These are phyloP conservation scores for Lachnellula arida DNA, from an alignment of 2,329 filamentous ascomycete genomes.

Conservation along the genomic window DNA sequence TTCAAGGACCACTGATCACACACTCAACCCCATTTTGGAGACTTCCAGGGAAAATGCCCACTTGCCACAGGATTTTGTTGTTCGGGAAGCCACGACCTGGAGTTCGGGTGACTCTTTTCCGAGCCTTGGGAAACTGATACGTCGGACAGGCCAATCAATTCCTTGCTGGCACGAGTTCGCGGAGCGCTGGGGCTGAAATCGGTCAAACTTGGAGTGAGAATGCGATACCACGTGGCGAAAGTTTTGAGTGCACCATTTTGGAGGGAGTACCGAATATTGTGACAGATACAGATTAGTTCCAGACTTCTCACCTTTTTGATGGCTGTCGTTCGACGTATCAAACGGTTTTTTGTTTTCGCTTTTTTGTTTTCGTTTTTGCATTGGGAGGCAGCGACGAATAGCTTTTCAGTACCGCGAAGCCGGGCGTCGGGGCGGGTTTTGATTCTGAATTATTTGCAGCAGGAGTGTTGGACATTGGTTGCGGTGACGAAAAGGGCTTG, in stretches of 20 bases:
- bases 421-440: constrained; percentile 5
- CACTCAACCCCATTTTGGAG: not conserved
- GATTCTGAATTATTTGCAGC: not conserved
- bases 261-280: not conserved
- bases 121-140: not conserved
- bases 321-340: not conserved
- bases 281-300: not conserved
- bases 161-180: too few species aligned
- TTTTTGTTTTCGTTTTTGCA: not conserved
- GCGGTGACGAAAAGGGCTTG: constrained; percentile 7
- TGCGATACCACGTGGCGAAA: not conserved
- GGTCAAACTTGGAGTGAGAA: not conserved
- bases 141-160: not conserved
- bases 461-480: not conserved
- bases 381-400: not conserved
- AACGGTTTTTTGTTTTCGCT: not conserved
- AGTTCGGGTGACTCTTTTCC: not conserved
- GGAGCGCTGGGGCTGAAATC: not conserved
- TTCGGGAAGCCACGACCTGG: not conserved
- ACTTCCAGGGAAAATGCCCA: not conserved
- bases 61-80: not conserved
- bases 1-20: not conserved
- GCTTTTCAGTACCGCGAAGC: not conserved
- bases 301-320: not conserved
- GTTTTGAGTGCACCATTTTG: not conserved